Evolutionary conservation across 225 moss, liverwort and hornwort genomes (phyloP).

Genomic region (Takakia lepidozioides): DNA sequence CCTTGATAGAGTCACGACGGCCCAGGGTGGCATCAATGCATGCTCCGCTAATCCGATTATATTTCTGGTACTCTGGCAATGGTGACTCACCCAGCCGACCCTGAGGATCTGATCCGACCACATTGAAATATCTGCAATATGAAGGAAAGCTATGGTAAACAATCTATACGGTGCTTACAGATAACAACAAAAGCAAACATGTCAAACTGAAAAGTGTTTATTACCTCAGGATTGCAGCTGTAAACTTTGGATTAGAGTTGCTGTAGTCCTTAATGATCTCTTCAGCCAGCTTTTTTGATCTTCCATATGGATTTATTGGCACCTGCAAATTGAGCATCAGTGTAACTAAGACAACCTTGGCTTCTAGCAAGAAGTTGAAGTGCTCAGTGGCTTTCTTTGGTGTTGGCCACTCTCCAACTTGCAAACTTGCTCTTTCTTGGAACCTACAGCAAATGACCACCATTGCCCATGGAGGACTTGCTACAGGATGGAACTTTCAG

Average conservation of each 20-base stretch:
- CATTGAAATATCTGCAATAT: conserved; percentile 6
- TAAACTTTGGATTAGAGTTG: conserved; percentile 3
- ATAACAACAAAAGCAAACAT: not conserved
- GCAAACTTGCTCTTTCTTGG: too few species aligned
- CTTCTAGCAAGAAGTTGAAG: too few species aligned
- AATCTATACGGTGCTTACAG: too few species aligned
- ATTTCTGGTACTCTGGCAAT: conserved; percentile 2
- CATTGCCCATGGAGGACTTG: too few species aligned
- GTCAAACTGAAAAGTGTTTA: not conserved
- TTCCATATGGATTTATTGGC: conserved; percentile 8
- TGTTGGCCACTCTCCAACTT: too few species aligned
- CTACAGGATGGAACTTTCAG: too few species aligned
- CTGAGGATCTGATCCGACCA: conserved; percentile 5
- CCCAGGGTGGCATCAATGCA: conserved; percentile 15
- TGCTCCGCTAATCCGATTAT: conserved; percentile 8
- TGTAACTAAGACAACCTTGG: too few species aligned
- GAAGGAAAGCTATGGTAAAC: too few species aligned
- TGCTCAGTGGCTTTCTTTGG: too few species aligned
- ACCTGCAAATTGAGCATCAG: too few species aligned
- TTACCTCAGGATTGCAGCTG: conserved; percentile 14
- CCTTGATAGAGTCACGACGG: conserved; percentile 1
- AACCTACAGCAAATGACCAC: too few species aligned
- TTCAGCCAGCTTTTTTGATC: conserved; percentile 5
- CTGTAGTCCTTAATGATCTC: conserved; percentile 8
- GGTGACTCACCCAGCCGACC: conserved; percentile 10